A percentile compares a stretch with the other conserved stretches of the same genome.
phyloP scores from a whole-genome alignment of 257 asterid genomes.

The Knoxia roxburghii region DNA sequence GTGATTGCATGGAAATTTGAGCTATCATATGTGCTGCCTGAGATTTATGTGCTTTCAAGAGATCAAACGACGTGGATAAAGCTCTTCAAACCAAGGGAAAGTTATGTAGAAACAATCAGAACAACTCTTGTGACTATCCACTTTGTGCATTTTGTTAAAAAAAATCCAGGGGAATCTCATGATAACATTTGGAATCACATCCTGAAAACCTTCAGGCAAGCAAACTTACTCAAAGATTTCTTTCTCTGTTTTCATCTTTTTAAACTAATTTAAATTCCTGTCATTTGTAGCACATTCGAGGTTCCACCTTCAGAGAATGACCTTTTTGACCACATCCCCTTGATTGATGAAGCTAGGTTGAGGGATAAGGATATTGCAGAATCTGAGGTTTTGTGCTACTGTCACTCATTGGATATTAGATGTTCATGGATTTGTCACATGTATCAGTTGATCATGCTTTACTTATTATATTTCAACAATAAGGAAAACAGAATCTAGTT shows the following conservation, averaged over 20 bases:
- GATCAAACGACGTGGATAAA: constrained; percentile 43
- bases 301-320: constrained; percentile 54
- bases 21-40: constrained; percentile 44
- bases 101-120: constrained; percentile 34
- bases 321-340: constrained; percentile 46
- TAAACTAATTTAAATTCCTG: constrained; percentile 15
- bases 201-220: constrained; percentile 36
- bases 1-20: constrained; percentile 61
- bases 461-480: neutral
- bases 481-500: neutral
- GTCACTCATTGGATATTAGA: neutral
- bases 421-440: constrained; percentile 10
- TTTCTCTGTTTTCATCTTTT: neutral
- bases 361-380: constrained; percentile 52
- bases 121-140: constrained; percentile 43
- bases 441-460: constrained; percentile 1
- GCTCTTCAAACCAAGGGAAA: constrained; percentile 46
- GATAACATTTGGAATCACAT: constrained; percentile 50
- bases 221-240: constrained; percentile 4
- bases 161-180: constrained; percentile 27
- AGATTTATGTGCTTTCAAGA: constrained; percentile 39
- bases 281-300: constrained; percentile 42
- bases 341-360: constrained; percentile 39
- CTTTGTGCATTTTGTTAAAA: constrained; percentile 49
- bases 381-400: constrained; percentile 35